Evolutionary conservation across 179 eudicot species (phyloP).

Genomic region (Vitellaria paradoxa): DNA sequence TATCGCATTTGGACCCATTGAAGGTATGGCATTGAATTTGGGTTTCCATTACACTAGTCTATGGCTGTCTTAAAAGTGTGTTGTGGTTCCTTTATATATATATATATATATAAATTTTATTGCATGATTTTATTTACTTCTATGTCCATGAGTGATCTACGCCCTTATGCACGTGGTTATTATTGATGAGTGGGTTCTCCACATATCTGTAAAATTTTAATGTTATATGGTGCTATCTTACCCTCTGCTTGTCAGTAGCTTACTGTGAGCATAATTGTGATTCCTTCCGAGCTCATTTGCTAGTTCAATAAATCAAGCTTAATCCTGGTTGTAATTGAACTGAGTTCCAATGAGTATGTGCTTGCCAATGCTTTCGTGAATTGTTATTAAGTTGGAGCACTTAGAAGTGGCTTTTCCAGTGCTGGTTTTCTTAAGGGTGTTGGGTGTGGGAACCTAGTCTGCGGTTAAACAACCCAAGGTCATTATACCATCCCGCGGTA

Average conservation of each 20-base stretch:
- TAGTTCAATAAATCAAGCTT: neutral
- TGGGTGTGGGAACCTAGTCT: neutral
- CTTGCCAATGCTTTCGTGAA: neutral
- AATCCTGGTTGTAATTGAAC: neutral
- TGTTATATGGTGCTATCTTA: neutral
- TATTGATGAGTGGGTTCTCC: neutral
- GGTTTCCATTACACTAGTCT: neutral
- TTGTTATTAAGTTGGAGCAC: neutral
- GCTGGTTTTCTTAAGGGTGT: neutral
- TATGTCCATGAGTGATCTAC: neutral
- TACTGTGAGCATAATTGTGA: neutral
- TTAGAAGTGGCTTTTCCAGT: neutral
- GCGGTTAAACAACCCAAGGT: no score
- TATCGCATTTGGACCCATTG: slow-evolving; percentile 77
- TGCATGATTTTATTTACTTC: neutral
- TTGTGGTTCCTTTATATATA: neutral
- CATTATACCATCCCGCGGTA: no score
- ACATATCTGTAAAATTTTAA: neutral
- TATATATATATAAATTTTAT: neutral
- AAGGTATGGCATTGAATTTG: slow-evolving; percentile 42
- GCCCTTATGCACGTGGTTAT: neutral
- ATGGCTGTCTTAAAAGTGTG: neutral
- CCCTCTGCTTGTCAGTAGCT: neutral
- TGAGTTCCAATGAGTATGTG: neutral
- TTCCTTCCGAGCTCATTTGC: neutral